These are phyloP conservation scores for Pascua sp. DNA, from an alignment of 1,284 basidiomycete species.

Conservation along the genomic window DNA sequence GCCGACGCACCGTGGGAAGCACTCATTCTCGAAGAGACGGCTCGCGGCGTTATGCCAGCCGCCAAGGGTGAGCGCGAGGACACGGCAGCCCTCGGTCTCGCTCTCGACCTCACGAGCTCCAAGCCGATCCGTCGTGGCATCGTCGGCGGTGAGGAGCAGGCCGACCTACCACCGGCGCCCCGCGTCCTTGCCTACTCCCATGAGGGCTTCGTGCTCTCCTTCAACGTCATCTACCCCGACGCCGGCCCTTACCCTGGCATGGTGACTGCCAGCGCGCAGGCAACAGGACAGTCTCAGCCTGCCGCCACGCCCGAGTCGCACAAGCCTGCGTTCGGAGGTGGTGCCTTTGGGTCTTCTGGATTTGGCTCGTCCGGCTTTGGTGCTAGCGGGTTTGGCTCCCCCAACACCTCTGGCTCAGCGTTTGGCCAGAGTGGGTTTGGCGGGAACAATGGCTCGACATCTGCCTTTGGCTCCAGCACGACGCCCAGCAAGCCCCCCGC, in stretches of 20 bases:
- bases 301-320: conserved; percentile 5
- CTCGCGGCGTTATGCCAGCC: conserved; percentile 52
- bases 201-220: conserved; percentile 54
- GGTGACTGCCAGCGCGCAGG: conserved; percentile 21
- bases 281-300: conserved; percentile 2
- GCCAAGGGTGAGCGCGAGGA: conserved; percentile 49
- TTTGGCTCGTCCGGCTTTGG: conserved; percentile 7
- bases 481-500: conserved; percentile 17
- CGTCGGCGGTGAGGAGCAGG: conserved; percentile 49
- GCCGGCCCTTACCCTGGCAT: conserved; percentile 50
- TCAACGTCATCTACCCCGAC: conserved; percentile 50
- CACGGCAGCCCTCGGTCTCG: conserved; percentile 53
- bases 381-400: background rate
- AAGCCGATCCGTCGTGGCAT: conserved; percentile 49
- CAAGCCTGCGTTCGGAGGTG: conserved; percentile 13
- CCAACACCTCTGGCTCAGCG: conserved; percentile 2
- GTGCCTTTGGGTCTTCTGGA: conserved; percentile 19
- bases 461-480: conserved; percentile 1
- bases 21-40: conserved; percentile 53
- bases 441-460: conserved; percentile 1
- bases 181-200: conserved; percentile 53
- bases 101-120: conserved; percentile 52
- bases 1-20: conserved; percentile 48
- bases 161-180: conserved; percentile 51
- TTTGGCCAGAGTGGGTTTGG: conserved; percentile 27